Evolutionary conservation across 176 grass and related monocot species (phyloP), one percentile per base, ranked within the genome.

Genomic region (Avena eriantha): DNA sequence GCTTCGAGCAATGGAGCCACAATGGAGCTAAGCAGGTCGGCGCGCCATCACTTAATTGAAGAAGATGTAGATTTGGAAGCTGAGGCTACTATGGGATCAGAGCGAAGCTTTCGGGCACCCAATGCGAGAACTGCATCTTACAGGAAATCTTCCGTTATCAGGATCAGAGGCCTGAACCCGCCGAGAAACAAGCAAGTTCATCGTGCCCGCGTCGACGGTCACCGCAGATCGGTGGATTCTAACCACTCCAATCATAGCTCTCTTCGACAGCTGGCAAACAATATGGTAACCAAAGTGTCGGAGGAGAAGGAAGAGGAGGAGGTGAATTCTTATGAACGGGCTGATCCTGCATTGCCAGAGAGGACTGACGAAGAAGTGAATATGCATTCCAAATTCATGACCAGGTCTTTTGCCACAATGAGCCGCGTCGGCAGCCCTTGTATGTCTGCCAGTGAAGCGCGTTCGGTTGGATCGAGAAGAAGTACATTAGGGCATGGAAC

Each of bases 131-230:
- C 71, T 64, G 80, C 82, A 54, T 92, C 89, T 19, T 93, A 93
- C 43, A 88, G 92, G 84, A 98, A 93, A 81, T 78, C 90, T 31
- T 94, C 83, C 29, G 51, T 69, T 31, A 85, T 96, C 68, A 96
- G 83, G 91, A 90, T 96, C 79, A 86, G 92, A 91, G 94, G 97
- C 58, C 90, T 95, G 41, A 91, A 98, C 72, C 88, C 87, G 24
- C 67, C 84, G 79, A 94, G 79, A 83, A 90, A 87, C 71, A 98
- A 98, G 77, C 76, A 94, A 57, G 69, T 80, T 69, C 93, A 96
- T 65, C 89, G 91, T 79, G 66, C n/a, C 15, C 81, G 83, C 66
- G 90, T 83, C 76, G 93, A 88, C 75, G 86, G 85, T 34, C 92
- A 91, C 22, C 85, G 84, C 43, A 93, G 83, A 54, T 92, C 93